phyloP scores from a whole-genome alignment of 176 grass and related monocot genomes.

The Juncus effusus region DNA sequence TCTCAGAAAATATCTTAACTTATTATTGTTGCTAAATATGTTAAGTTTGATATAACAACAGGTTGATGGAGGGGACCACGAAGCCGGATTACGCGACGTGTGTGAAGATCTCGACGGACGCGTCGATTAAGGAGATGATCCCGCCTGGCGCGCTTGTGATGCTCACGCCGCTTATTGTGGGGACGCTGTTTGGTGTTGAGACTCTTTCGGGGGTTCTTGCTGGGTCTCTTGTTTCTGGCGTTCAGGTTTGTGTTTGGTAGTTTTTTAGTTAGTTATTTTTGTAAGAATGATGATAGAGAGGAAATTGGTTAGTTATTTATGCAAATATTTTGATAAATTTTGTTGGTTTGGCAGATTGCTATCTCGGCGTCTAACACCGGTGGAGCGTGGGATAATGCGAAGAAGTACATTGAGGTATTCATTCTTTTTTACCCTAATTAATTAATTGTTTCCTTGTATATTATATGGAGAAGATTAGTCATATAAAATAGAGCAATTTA shows the following conservation, averaged over 20 bases:
- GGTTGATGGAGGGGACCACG: constrained; percentile 52
- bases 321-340: neutral
- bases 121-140: constrained; percentile 93
- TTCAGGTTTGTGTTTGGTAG: constrained; percentile 41
- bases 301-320: neutral
- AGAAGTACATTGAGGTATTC: constrained; percentile 93
- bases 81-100: constrained; percentile 88
- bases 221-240: constrained; percentile 85
- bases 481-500: no score
- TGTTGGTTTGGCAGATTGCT: constrained; percentile 44
- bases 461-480: neutral
- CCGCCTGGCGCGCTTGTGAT: constrained; percentile 83
- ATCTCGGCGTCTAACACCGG: constrained; percentile 90
- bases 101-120: constrained; percentile 94
- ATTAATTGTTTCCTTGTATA: neutral
- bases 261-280: neutral
- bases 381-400: constrained; percentile 88
- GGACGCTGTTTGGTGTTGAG: constrained; percentile 76
- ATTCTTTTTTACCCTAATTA: neutral
- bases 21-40: no score
- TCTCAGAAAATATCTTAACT: no score
- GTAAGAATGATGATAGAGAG: neutral
- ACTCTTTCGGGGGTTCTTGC: constrained; percentile 83
- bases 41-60: no score
- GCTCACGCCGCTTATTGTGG: constrained; percentile 79